Conservation (phyloP, 2,329 filamentous ascomycete genomes). For the Beauveria medogensis region DNA sequence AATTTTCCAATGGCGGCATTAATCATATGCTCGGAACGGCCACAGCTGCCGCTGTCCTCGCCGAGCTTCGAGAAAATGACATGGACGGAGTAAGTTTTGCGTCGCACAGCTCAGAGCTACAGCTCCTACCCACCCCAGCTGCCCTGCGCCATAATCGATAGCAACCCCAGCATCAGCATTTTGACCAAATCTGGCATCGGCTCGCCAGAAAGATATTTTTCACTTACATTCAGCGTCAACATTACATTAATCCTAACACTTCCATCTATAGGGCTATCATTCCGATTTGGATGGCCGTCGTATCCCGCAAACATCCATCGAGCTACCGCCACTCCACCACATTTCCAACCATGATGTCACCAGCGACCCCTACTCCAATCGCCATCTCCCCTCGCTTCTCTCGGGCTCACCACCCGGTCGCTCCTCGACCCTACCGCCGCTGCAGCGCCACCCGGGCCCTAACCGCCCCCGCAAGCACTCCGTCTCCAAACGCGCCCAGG, state of each 20-base stretch:
- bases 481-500: conserved; percentile 68
- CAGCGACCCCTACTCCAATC: conserved; percentile 62
- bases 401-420: conserved; percentile 75
- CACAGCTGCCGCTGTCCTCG: conserved; percentile 75
- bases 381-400: conserved; percentile 72
- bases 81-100: conserved; percentile 58
- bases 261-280: conserved; percentile 48
- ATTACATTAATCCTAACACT: neutral
- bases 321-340: conserved; percentile 60
- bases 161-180: conserved; percentile 2
- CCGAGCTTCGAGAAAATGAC: conserved; percentile 76
- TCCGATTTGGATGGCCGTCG: conserved; percentile 62
- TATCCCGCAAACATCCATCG: conserved; percentile 59
- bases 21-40: conserved; percentile 47
- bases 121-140: conserved; percentile 3
- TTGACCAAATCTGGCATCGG: neutral
- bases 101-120: neutral
- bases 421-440: conserved; percentile 78
- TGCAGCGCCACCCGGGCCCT: conserved; percentile 64
- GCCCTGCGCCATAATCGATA: conserved; percentile 22
- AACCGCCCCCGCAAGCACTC: conserved; percentile 78
- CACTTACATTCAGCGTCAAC: neutral
- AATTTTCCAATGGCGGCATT: conserved; percentile 44
- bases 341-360: conserved; percentile 50
- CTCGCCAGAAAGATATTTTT: neutral